These are phyloP conservation scores for Sporisorium exsertum DNA, from an alignment of 1,284 basidiomycete species.

Conservation along the genomic window DNA sequence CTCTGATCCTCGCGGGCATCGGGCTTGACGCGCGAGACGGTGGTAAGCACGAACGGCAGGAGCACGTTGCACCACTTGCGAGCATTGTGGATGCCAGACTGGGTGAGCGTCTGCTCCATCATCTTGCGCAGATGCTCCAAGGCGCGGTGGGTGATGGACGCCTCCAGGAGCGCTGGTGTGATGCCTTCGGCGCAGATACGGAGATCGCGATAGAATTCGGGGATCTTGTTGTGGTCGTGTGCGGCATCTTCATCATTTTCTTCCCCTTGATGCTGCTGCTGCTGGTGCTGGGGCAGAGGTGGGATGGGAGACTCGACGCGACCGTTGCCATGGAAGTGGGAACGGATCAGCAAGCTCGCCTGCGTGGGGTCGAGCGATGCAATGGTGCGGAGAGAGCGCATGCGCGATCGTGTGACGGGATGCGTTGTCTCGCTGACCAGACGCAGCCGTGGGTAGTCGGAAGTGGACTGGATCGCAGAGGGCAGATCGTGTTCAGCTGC, in stretches of 20 bases:
- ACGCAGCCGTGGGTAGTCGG: slow-evolving; percentile 47
- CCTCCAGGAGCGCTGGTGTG: slow-evolving; percentile 44
- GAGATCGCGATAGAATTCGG: slow-evolving; percentile 44
- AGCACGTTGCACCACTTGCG: slow-evolving; percentile 62
- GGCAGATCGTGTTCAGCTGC: slow-evolving; percentile 14
- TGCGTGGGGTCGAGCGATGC: slow-evolving; percentile 44
- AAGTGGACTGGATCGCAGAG: slow-evolving; percentile 45
- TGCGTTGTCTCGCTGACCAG: slow-evolving; percentile 46
- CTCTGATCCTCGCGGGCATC: slow-evolving; percentile 76
- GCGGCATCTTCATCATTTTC: slow-evolving; percentile 24
- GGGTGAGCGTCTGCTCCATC: slow-evolving; percentile 59
- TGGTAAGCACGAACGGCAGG: slow-evolving; percentile 58
- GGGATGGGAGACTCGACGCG: slow-evolving; percentile 32
- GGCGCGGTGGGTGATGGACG: slow-evolving; percentile 45
- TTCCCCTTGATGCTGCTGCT: not conserved
- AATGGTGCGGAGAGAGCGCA: slow-evolving; percentile 48
- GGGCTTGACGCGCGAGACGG: slow-evolving; percentile 62
- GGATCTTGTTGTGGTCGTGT: slow-evolving; percentile 18
- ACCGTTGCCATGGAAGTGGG: slow-evolving; percentile 31
- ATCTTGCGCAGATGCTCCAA: slow-evolving; percentile 59
- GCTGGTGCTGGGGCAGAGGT: slow-evolving; percentile 6
- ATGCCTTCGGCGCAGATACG: slow-evolving; percentile 48
- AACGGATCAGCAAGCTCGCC: slow-evolving; percentile 40
- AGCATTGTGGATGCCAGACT: slow-evolving; percentile 46
- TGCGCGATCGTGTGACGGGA: slow-evolving; percentile 31